Evolutionary conservation across 805 yeast species (phyloP).

Genomic region (Pichia exigua): DNA sequence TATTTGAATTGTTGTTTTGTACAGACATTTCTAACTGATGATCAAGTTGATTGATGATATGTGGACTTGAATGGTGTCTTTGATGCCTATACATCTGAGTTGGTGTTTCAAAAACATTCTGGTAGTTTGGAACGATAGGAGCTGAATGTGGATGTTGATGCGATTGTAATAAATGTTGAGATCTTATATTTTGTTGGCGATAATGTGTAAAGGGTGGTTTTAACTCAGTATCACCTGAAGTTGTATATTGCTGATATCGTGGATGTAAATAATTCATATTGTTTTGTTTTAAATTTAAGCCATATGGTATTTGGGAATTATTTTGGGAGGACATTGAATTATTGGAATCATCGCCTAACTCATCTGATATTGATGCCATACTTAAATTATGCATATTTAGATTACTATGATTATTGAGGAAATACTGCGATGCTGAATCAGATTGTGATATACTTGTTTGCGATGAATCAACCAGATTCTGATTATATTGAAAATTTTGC

Average conservation of each 20-base stretch:
- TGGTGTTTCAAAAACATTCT: constrained; percentile 1
- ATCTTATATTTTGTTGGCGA: background rate
- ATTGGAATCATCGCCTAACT: background rate
- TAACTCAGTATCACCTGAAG: background rate
- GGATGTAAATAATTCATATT: background rate
- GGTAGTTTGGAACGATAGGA: background rate
- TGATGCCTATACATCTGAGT: constrained; percentile 19
- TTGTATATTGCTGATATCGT: background rate
- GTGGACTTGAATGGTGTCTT: constrained; percentile 12
- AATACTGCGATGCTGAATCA: background rate
- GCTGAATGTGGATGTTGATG: constrained; percentile 3
- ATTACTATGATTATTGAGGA: background rate
- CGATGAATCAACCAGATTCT: background rate
- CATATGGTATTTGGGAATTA: background rate
- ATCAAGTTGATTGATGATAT: background rate
- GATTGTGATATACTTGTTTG: background rate
- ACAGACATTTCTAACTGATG: background rate
- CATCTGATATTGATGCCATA: background rate
- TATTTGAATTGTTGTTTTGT: background rate
- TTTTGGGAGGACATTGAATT: background rate
- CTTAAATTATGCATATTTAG: background rate
- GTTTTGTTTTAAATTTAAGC: background rate
- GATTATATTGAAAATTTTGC: background rate
- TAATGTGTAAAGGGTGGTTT: background rate
- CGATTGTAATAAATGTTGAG: constrained; percentile 10